A percentile compares a stretch with the other conserved stretches of the same genome.
These are phyloP conservation scores for Endothia cerciana DNA, from an alignment of 2,329 filamentous ascomycete genomes.

Conservation along the genomic window DNA sequence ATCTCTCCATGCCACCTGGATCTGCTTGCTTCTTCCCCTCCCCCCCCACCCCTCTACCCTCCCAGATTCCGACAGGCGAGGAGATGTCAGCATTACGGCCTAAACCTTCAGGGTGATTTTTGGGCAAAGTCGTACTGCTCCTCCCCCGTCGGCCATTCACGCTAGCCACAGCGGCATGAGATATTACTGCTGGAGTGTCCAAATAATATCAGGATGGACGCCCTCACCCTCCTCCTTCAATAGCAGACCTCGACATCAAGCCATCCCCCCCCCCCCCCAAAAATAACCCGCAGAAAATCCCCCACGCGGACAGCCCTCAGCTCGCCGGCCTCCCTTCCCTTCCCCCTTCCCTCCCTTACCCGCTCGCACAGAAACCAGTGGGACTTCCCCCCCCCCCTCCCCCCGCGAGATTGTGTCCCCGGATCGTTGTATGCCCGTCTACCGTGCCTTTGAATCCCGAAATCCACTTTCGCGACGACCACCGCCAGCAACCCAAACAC, in stretches of 20 bases:
- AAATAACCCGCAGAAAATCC: background rate
- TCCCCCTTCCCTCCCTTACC: background rate
- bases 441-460: slow-evolving; percentile 12
- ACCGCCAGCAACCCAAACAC: background rate
- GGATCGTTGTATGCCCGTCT: slow-evolving; percentile 9
- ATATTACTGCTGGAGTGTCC: no score
- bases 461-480: slow-evolving; percentile 8
- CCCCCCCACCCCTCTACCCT: background rate
- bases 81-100: background rate
- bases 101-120: background rate
- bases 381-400: background rate
- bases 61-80: background rate
- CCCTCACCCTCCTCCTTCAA: background rate
- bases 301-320: background rate
- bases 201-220: no score
- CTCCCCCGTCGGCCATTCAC: no score
- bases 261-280: background rate
- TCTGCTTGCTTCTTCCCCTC: background rate
- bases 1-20: background rate
- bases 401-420: background rate
- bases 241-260: background rate
- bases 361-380: background rate
- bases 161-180: no score
- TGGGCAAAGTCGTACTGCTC: background rate
- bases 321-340: background rate